These are phyloP conservation scores for Bassia scoparia DNA, from an alignment of 148 eudicot species.

Conservation along the genomic window DNA sequence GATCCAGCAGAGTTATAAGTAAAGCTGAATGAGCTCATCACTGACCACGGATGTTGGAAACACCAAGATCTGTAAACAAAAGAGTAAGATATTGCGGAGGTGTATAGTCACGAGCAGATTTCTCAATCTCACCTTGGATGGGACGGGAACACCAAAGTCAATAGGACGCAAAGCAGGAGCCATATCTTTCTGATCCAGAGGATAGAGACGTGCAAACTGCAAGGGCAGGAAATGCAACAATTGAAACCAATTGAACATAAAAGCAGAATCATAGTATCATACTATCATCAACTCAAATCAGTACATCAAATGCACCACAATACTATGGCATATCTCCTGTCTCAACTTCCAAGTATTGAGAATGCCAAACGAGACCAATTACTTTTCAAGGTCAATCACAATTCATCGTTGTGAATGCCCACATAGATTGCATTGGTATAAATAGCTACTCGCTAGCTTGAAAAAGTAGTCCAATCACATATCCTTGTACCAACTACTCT, in stretches of 20 bases:
- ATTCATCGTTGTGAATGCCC: background rate
- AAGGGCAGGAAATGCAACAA: constrained; percentile 11
- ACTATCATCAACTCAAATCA: background rate
- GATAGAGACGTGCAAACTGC: constrained; percentile 98
- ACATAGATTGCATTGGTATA: background rate
- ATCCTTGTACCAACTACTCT: background rate
- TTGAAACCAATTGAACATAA: constrained; percentile 2
- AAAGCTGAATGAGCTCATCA: constrained; percentile 92
- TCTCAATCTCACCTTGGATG: constrained; percentile 89
- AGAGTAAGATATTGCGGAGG: constrained; percentile 92
- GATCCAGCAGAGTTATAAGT: constrained; percentile 41
- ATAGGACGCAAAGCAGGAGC: constrained; percentile 91
- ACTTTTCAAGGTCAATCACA: background rate
- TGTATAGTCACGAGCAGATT: constrained; percentile 92
- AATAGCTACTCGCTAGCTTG: background rate
- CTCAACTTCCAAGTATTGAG: background rate
- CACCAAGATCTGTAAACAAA: constrained; percentile 91
- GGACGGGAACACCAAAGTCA: constrained; percentile 95
- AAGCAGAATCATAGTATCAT: background rate
- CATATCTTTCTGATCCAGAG: constrained; percentile 96
- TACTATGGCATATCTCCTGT: background rate
- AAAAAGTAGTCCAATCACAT: too few relatives aligned
- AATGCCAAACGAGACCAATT: background rate
- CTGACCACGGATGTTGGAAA: constrained; percentile 92
- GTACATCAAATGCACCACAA: background rate